Base-by-base conservation (phyloP, 495 filamentous ascomycete species). In the Tuber aestivum region DNA sequence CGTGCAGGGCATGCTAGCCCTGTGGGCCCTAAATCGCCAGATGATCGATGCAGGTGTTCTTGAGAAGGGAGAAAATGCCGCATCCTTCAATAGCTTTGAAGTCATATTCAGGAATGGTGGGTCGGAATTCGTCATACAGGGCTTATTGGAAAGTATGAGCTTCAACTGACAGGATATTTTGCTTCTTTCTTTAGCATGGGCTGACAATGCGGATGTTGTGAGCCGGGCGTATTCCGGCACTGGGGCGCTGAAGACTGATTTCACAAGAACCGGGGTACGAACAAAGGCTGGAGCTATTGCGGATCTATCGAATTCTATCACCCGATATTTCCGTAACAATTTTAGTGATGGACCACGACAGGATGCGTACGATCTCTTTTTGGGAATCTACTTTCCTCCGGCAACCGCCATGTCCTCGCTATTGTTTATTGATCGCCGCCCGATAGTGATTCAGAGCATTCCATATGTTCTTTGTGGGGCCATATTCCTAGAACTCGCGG, bases 131-230 rank as follows among this genome's bases (percentile, higher is more conserved):
- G 61, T 40, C 45, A 42, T 72, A 23, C 27, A 35, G 3, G 27
- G 41, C 41, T 44, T 48, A 44, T 27, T 72, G 35, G 41, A 71
- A 71, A 75, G 48, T 40, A 18, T 72, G 27, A 32, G 71, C 50
- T 40, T 12, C 75, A 70, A 69, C 76, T 79, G 65, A 79, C 65
- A 37, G 27, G 27, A 65, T 18, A 65, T 35, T 35, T 27, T 35
- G 56, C 56, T 73, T 72, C 72, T 72, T 45, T 69, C 61, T 73
- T 68, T 10, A 80, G 82, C 81, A 40, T 99, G 95, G 95, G 95
- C 95, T 68, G 95, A 99, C 85, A 99, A 99, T 83, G 95, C 95
- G 40, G 95, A 99, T 83, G 91, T 95, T 40, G 95, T 99, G 45
- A 95, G 93, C 61, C 92, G 91, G 74, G 89, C 92, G 10, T 99